Base-by-base conservation (phyloP, 2,329 filamentous ascomycete species). In the Clonostachys sp. region DNA sequence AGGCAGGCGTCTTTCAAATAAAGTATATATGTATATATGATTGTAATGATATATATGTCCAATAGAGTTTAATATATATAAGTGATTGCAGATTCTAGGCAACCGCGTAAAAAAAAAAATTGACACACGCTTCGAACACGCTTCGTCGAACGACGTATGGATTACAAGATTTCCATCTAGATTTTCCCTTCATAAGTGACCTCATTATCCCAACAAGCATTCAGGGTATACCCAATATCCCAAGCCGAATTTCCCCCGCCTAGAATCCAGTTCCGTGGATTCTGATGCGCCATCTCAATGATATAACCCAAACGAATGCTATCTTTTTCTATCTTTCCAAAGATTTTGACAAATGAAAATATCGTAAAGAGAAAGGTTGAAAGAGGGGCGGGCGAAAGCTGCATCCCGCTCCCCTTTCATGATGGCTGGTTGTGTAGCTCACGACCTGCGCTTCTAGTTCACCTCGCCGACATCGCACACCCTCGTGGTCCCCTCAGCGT, bases 391-490 rank as follows among this genome's bases (percentile, higher is more conserved):
- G 39, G n/a, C n/a, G n/a, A n/a, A n/a, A n/a, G n/a, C n/a, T n/a
- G n/a, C n/a, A n/a, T n/a, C n/a, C 38, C 40, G 40, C 40, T 34
- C 14, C 34, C 8, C 34, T 39, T 39, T 18, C 36, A n/a, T n/a
- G 36, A 39, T 39, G 3, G 9, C 12, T 18, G 36, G 7, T 18
- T 10, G 3, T 12, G 6, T 18, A 12, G 5, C 4, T 39, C 17
- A 12, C 14, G 14, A 13, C 17, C 36, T n/a, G 14, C 17, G 36
- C 36, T 39, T 39, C 12, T n/a, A n/a, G 17, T n/a, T 39, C 36
- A 35, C 17, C 42, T 66, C 62, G 24, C 58, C 50, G 2, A 71
- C 55, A 44, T 68, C 62, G 51, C 67, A 72, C 5, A 70, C 57
- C 5, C 62, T 59, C 30, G 67, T 56, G 14, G 56, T 60, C 1